A percentile compares a stretch with the other conserved stretches of the same genome.
Conservation (phyloP, 768 basidiomycete genomes). For the Antrodiella citrinella region DNA sequence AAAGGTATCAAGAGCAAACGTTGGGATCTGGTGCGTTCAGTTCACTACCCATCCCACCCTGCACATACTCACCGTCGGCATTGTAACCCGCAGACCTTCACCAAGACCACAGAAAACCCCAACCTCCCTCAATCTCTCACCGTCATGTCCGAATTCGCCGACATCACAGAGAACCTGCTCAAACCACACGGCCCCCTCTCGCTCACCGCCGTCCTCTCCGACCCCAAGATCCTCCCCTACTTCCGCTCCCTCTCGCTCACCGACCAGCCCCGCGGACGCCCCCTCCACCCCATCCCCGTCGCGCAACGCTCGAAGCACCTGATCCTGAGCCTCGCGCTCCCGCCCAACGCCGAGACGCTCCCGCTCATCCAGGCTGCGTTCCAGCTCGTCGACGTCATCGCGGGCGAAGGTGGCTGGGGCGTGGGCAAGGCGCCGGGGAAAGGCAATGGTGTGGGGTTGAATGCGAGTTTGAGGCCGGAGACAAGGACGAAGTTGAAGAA, state of each 20-base stretch:
- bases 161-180: constrained; percentile 72
- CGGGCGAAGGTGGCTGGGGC: constrained; percentile 20
- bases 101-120: constrained; percentile 63
- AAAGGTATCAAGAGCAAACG: constrained; percentile 56
- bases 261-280: constrained; percentile 76
- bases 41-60: neutral
- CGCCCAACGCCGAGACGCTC: constrained; percentile 43
- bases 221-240: constrained; percentile 59
- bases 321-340: constrained; percentile 56
- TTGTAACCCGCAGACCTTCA: constrained; percentile 54
- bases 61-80: neutral
- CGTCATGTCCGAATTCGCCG: constrained; percentile 86
- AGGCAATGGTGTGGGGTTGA: constrained; percentile 14
- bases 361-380: constrained; percentile 64
- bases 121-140: constrained; percentile 53
- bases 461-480: constrained; percentile 51
- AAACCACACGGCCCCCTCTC: constrained; percentile 45
- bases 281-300: constrained; percentile 40
- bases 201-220: constrained; percentile 50
- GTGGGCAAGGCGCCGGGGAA: constrained; percentile 29
- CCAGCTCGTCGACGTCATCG: constrained; percentile 64
- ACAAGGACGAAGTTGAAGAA: constrained; percentile 72
- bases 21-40: constrained; percentile 83
- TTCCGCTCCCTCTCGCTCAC: constrained; percentile 88
- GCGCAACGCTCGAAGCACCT: constrained; percentile 63